Evolutionary conservation across 2,329 filamentous ascomycete species (phyloP), one percentile per base, ranked within the genome.

Genomic region (Epichloe sibirici): DNA sequence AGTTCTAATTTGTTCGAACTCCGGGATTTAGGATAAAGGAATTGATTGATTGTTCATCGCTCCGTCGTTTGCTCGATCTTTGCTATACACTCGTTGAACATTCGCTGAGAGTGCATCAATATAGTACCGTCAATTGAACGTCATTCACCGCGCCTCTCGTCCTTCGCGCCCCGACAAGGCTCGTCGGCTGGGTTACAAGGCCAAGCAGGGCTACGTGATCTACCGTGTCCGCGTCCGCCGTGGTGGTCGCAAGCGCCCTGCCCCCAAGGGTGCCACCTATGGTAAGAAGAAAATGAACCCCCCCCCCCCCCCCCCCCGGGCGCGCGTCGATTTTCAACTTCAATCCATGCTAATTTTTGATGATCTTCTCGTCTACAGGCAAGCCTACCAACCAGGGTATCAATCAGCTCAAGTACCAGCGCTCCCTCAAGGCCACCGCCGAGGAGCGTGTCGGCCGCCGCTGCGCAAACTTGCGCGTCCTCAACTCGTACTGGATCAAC

Each of bases 401-500:
- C 68, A 98, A 98, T 86, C 93, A 98, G 83, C 90, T 98, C 74
- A 98, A 98, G 85, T 98, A 97, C 87, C 94, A 98, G 85, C 89
- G 91, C 74, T 97, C 93, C 64, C 90, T 97, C 74, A 87, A 86
- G 76, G 82, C 91, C 68, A 98, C 93, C 67, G 94, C 94, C 68
- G 94, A 98, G 83, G 93, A 98, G 86, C 93, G 93, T 87, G 91
- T 98, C 72, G 93, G 94, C 71, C 90, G 90, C 76, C 90, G 91
- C 74, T 96, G 90, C 81, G 90, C 90, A 78, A 98, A 98, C 81
- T 78, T 98, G 75, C 90, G 93, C 72, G 93, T 98, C 71, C 87
- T 98, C 71, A 98, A 98, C 88, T 97, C 91, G 61, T 98, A 98
- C 90, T 98, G 94, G 94, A 89, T 98, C 82, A 98, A 98, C 88